Percentiles rank a stretch among this genome's conserved stretches.
phyloP scores from a whole-genome alignment of 202 grass and related monocot species.

The Dendrocalamus latiflorus region DNA sequence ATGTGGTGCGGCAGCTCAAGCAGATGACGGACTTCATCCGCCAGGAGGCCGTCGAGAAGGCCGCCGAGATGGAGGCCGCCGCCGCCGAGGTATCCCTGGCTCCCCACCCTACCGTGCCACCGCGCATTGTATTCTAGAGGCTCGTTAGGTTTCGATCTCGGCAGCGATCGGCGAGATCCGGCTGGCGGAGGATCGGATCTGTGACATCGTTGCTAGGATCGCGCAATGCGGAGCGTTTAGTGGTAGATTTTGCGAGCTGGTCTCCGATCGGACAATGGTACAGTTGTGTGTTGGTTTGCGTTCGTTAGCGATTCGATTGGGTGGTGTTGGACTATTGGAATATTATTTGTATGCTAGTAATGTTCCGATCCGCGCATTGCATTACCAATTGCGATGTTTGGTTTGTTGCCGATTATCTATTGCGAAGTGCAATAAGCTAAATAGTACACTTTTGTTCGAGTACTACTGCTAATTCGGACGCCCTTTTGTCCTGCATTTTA shows the following conservation, averaged over 20 bases:
- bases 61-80: constrained; percentile 66
- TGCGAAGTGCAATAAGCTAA: neutral
- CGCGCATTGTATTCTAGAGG: neutral
- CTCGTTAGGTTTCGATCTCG: neutral
- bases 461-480: neutral
- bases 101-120: neutral
- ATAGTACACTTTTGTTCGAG: neutral
- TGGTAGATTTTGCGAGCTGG: neutral
- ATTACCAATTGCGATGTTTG: neutral
- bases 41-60: constrained; percentile 67
- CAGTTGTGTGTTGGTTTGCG: neutral
- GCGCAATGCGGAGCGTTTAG: neutral
- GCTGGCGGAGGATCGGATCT: constrained; percentile 27
- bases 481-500: neutral
- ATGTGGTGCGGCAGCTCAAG: constrained; percentile 53
- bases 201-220: neutral
- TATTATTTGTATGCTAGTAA: neutral
- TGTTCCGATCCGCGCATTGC: neutral
- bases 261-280: neutral
- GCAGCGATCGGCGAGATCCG: constrained; percentile 3
- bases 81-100: constrained; percentile 48
- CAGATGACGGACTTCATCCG: constrained; percentile 77
- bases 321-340: neutral
- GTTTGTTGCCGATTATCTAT: neutral
- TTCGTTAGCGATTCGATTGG: neutral